Conservation (phyloP, 352 stramenopile species). For the Phytopythium chamaehyphon region DNA sequence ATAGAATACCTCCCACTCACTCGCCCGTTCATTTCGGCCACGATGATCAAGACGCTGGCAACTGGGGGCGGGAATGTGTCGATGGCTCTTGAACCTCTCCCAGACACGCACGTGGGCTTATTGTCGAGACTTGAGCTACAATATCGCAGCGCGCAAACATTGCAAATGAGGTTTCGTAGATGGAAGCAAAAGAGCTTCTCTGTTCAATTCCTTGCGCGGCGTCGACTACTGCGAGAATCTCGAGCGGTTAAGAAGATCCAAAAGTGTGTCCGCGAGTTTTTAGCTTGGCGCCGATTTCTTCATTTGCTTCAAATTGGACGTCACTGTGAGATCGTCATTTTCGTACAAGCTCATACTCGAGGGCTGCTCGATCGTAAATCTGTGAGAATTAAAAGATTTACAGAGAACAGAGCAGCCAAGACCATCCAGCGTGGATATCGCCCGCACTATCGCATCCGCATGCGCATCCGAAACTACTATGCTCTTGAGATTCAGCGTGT, state of each 20-base stretch:
- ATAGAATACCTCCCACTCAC: slow-evolving; percentile 38
- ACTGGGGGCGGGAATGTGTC: slow-evolving; percentile 27
- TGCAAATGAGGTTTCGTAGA: slow-evolving; percentile 41
- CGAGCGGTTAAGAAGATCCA: slow-evolving; percentile 57
- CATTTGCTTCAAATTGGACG: slow-evolving; percentile 33
- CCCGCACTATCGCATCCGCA: slow-evolving; percentile 19
- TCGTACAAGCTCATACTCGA: slow-evolving; percentile 39
- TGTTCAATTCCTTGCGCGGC: slow-evolving; percentile 31
- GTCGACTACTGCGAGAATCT: slow-evolving; percentile 29
- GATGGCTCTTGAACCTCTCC: slow-evolving; percentile 24
- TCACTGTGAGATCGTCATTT: slow-evolving; percentile 31
- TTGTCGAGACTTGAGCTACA: slow-evolving; percentile 23
- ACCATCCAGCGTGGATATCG: slow-evolving; percentile 47
- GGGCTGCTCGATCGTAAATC: slow-evolving; percentile 31
- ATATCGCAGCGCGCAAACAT: slow-evolving; percentile 29
- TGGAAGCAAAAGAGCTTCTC: slow-evolving; percentile 42
- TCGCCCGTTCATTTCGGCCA: slow-evolving; percentile 15
- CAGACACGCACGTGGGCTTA: slow-evolving; percentile 29
- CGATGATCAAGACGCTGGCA: slow-evolving; percentile 37
- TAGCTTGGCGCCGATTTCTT: slow-evolving; percentile 46
- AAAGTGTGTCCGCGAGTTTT: slow-evolving; percentile 31
- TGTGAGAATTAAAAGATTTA: slow-evolving; percentile 23
- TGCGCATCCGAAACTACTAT: slow-evolving; percentile 21
- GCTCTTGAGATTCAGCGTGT: slow-evolving; percentile 47
- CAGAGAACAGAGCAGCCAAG: slow-evolving; percentile 17